These are phyloP conservation scores for Dillenia turbinata DNA, from an alignment of 164 flowering plant genomes.

Conservation along the genomic window DNA sequence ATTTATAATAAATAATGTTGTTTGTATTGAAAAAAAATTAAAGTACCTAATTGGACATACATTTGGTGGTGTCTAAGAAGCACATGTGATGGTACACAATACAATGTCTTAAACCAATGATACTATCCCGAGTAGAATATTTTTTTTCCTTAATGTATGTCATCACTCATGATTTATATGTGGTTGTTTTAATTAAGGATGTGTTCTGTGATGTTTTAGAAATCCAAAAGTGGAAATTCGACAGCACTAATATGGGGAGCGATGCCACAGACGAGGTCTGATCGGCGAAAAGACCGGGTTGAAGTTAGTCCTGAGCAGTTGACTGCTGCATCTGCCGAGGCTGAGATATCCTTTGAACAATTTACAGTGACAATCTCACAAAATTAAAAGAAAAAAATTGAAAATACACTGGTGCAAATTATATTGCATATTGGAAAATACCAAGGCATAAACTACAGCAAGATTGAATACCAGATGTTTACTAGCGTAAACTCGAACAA, in stretches of 20 bases:
- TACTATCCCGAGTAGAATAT: no score
- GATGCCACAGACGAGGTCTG: constrained; percentile 92
- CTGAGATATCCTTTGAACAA: constrained; percentile 82
- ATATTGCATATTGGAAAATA: no score
- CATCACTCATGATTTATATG: not conserved
- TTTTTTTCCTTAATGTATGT: no score
- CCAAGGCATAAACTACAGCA: no score
- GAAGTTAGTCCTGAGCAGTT: constrained; percentile 99
- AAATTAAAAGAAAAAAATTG: no score
- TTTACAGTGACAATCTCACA: not conserved
- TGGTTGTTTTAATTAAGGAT: not conserved
- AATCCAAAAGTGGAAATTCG: constrained; percentile 57
- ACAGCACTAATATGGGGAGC: constrained; percentile 98
- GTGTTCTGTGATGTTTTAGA: constrained; percentile 32
- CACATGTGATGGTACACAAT: no score
- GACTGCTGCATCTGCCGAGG: constrained; percentile 95
- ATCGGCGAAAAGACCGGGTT: constrained; percentile 89
- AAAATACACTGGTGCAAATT: no score
- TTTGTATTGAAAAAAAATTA: no score
- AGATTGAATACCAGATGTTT: not conserved
- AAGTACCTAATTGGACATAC: no score
- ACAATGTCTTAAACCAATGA: no score
- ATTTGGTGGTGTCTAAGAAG: no score
- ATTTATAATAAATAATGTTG: no score
- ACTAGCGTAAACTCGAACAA: not conserved